Evolutionary conservation across 139 green algal species (phyloP).

Genomic region (Pseudopediastrum boryanum): DNA sequence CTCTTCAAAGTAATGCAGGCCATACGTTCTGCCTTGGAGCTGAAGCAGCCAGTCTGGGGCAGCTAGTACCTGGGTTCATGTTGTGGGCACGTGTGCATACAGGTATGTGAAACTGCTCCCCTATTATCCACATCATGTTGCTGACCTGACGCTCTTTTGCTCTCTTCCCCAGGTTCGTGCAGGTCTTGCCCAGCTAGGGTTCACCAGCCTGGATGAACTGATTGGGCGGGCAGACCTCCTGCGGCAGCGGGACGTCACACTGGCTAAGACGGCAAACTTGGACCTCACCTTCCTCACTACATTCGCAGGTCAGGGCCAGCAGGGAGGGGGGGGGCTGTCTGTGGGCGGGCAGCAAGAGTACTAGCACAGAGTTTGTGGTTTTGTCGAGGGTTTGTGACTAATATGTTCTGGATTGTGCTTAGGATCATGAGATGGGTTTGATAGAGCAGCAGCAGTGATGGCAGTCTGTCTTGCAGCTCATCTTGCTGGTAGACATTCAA

Average conservation of each 20-base stretch:
- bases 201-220: conserved; percentile 91
- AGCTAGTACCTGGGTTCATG: too few species aligned
- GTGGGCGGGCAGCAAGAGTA: background rate
- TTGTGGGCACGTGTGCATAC: too few species aligned
- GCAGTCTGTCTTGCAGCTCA: too few species aligned
- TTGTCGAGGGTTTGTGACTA: too few species aligned
- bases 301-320: conserved; percentile 53
- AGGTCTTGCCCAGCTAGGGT: conserved; percentile 83
- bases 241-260: conserved; percentile 54
- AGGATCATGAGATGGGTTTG: too few species aligned
- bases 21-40: too few species aligned
- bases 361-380: background rate
- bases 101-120: too few species aligned
- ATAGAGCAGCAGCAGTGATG: too few species aligned
- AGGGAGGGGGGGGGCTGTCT: background rate
- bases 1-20: too few species aligned
- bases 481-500: too few species aligned
- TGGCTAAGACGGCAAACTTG: conserved; percentile 91
- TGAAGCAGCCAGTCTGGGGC: too few species aligned
- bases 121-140: background rate
- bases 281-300: conserved; percentile 95
- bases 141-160: background rate
- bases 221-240: conserved; percentile 87
- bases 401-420: too few species aligned
- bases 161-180: conserved; percentile 64